These are phyloP conservation scores for Suhomyces tanzawaensis DNA, from an alignment of 805 yeast genomes.

Conservation along the genomic window DNA sequence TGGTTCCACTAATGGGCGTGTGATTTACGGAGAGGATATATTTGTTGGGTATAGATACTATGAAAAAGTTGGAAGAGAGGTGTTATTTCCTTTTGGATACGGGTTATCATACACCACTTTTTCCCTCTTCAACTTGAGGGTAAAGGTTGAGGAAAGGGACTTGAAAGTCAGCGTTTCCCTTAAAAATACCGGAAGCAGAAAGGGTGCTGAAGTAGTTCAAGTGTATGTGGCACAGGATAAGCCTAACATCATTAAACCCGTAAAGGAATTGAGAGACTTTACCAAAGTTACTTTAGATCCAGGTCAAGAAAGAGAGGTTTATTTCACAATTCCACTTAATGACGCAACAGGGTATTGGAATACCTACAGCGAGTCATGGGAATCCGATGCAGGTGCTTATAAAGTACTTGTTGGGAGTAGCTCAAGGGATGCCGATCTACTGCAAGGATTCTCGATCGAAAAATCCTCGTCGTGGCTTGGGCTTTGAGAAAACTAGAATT, in stretches of 20 bases:
- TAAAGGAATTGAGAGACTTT: constrained; percentile 60
- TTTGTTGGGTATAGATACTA: constrained; percentile 63
- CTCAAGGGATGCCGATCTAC: constrained; percentile 26
- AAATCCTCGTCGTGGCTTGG: too few species aligned
- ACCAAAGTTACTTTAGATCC: constrained; percentile 46
- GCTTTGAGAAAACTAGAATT: too few species aligned
- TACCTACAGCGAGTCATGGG: constrained; percentile 48
- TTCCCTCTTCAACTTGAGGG: constrained; percentile 36
- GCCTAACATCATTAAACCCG: constrained; percentile 47
- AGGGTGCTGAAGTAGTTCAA: constrained; percentile 58
- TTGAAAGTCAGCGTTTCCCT: constrained; percentile 38
- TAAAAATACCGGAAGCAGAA: constrained; percentile 45
- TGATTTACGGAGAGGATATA: constrained; percentile 63
- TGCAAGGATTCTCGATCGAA: too few species aligned
- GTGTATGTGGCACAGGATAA: constrained; percentile 43
- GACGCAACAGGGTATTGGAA: constrained; percentile 58
- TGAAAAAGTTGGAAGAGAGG: constrained; percentile 48
- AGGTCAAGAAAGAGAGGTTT: constrained; percentile 41
- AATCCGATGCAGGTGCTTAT: constrained; percentile 50
- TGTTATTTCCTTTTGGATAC: constrained; percentile 59
- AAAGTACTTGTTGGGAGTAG: constrained; percentile 46
- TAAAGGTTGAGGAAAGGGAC: constrained; percentile 22
- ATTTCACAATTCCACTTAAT: constrained; percentile 38
- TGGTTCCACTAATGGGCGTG: constrained; percentile 50
- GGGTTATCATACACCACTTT: constrained; percentile 62